phyloP scores from a whole-genome alignment of 768 basidiomycete genomes.

The Porpolomopsis calyptriformis region DNA sequence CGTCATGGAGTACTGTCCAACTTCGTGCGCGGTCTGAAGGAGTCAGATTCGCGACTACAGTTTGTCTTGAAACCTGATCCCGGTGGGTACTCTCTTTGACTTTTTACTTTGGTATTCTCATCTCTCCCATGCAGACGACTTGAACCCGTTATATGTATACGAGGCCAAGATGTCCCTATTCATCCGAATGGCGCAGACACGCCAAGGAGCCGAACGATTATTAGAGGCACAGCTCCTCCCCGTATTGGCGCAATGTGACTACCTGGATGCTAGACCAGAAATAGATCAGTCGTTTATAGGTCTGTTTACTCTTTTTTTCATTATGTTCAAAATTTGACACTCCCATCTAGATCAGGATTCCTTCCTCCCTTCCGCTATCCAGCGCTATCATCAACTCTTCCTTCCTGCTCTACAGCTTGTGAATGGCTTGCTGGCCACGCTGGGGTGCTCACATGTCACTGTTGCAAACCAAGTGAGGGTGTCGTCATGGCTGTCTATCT shows the following conservation, averaged over 20 bases:
- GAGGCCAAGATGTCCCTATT: slow-evolving; percentile 91
- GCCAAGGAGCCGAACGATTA: slow-evolving; percentile 75
- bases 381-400: slow-evolving; percentile 85
- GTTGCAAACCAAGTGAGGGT: slow-evolving; percentile 55
- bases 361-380: slow-evolving; percentile 81
- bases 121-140: slow-evolving; percentile 50
- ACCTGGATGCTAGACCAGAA: slow-evolving; percentile 75
- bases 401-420: slow-evolving; percentile 80
- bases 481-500: neutral
- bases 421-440: slow-evolving; percentile 63
- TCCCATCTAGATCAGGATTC: slow-evolving; percentile 57
- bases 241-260: slow-evolving; percentile 75
- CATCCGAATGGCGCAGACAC: slow-evolving; percentile 71
- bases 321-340: neutral
- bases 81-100: slow-evolving; percentile 33
- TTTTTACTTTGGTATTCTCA: slow-evolving; percentile 3
- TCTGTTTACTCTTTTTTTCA: slow-evolving; percentile 20
- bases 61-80: slow-evolving; percentile 82
- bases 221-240: slow-evolving; percentile 69
- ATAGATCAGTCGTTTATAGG: slow-evolving; percentile 76
- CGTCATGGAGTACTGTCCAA: slow-evolving; percentile 71
- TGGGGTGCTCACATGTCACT: slow-evolving; percentile 57
- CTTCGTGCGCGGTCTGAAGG: slow-evolving; percentile 78
- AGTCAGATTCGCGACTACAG: slow-evolving; percentile 64
- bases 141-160: slow-evolving; percentile 88